Evolutionary conservation across 495 filamentous ascomycete genomes (phyloP).

Genomic region (Aspergillus avenaceus): DNA sequence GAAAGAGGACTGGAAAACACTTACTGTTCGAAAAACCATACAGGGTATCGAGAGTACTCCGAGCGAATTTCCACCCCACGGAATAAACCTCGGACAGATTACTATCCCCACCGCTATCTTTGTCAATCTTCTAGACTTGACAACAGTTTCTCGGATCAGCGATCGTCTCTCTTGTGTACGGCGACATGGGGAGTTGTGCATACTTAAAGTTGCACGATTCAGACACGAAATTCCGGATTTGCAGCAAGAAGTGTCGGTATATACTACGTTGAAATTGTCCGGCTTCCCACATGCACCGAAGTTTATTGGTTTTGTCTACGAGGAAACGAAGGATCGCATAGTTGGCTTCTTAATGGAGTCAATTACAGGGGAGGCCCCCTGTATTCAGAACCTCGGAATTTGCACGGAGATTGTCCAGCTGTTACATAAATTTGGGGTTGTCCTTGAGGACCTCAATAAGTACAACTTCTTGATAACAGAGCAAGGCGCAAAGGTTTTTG

Average conservation of each 20-base stretch:
- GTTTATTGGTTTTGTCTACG: slow-evolving; percentile 10
- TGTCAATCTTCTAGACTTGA: slow-evolving; percentile 4
- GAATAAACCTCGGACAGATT: slow-evolving; percentile 3
- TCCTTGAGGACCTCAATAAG: background rate
- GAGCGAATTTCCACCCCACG: slow-evolving; percentile 7
- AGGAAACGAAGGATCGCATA: slow-evolving; percentile 8
- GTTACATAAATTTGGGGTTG: background rate
- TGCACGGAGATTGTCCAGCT: slow-evolving; percentile 12
- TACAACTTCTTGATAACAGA: background rate
- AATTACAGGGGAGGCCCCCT: background rate
- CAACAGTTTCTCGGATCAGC: slow-evolving; percentile 6
- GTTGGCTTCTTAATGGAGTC: slow-evolving; percentile 10
- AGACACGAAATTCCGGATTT: slow-evolving; percentile 4
- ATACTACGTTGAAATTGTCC: background rate
- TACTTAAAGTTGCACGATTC: slow-evolving; percentile 9
- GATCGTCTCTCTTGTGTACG: slow-evolving; percentile 4
- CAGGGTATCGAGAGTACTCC: slow-evolving; percentile 6
- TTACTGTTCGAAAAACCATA: slow-evolving; percentile 2
- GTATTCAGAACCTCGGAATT: slow-evolving; percentile 5
- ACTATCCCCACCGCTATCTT: background rate
- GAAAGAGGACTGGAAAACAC: slow-evolving; percentile 10
- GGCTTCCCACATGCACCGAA: slow-evolving; percentile 5
- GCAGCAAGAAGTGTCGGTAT: slow-evolving; percentile 4
- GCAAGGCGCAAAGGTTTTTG: background rate
- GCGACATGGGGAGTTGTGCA: background rate